Percentiles rank a stretch among this genome's conserved stretches.
Evolutionary conservation across 805 yeast genomes (phyloP).

Genomic region (Sugiyamaella marilandica): DNA sequence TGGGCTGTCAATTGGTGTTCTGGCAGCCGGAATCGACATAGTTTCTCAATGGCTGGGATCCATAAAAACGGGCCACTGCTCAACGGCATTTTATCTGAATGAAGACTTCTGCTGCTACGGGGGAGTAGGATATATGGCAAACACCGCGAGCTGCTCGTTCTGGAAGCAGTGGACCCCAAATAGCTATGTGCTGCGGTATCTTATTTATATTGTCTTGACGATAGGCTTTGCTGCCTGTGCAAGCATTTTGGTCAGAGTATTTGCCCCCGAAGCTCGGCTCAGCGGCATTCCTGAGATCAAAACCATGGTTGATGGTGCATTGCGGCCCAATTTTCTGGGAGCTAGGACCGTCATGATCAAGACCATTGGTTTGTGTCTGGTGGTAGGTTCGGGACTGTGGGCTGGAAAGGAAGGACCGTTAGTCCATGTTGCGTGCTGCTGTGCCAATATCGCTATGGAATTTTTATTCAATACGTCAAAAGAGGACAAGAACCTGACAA

Average conservation of each 20-base stretch:
- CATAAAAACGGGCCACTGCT: constrained; percentile 66
- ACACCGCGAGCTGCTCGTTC: constrained; percentile 34
- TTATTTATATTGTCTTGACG: constrained; percentile 38
- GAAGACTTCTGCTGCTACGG: constrained; percentile 74
- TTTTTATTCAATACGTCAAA: not conserved
- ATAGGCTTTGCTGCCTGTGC: constrained; percentile 39
- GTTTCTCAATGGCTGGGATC: constrained; percentile 78
- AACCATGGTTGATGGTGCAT: constrained; percentile 61
- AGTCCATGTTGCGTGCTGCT: constrained; percentile 70
- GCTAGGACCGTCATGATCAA: constrained; percentile 50
- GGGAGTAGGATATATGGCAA: constrained; percentile 30
- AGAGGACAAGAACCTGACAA: constrained; percentile 24
- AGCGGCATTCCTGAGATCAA: constrained; percentile 76
- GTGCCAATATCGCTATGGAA: constrained; percentile 39
- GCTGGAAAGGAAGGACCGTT: constrained; percentile 85
- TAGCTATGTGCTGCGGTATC: constrained; percentile 32
- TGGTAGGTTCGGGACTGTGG: constrained; percentile 75
- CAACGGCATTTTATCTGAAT: constrained; percentile 56
- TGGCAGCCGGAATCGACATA: constrained; percentile 74
- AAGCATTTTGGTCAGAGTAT: constrained; percentile 29
- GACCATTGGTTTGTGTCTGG: constrained; percentile 53
- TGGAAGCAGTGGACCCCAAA: constrained; percentile 36
- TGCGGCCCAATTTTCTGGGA: constrained; percentile 50
- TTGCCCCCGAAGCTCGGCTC: constrained; percentile 39
- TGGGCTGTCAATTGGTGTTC: constrained; percentile 68